phyloP scores from a whole-genome alignment of 805 yeast species.

The Dipodascus albidus region DNA sequence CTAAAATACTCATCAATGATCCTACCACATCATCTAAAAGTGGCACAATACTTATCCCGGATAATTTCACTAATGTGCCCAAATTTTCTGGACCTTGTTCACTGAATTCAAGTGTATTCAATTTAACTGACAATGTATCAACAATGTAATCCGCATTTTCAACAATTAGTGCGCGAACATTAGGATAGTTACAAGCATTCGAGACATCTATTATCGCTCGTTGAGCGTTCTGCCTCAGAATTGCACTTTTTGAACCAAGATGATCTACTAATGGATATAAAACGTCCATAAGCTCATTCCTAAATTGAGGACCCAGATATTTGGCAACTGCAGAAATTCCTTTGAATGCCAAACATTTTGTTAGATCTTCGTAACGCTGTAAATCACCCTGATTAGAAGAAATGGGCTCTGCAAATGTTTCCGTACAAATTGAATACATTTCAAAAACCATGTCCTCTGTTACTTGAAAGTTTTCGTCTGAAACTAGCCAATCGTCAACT shows the following conservation, averaged over 20 bases:
- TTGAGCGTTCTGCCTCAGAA: constrained; percentile 41
- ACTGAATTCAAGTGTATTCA: constrained; percentile 60
- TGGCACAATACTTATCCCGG: constrained; percentile 53
- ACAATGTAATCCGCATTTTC: constrained; percentile 72
- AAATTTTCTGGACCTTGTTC: constrained; percentile 66
- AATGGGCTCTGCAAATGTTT: neutral
- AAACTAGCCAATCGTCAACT: constrained; percentile 4
- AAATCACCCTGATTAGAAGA: constrained; percentile 4
- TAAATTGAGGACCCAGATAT: constrained; percentile 28
- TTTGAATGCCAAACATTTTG: constrained; percentile 13
- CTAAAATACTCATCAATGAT: constrained; percentile 66
- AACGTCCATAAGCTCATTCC: constrained; percentile 53
- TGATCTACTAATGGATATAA: constrained; percentile 65
- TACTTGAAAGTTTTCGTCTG: neutral
- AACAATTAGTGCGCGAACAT: constrained; percentile 42
- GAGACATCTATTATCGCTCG: constrained; percentile 42
- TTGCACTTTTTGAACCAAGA: constrained; percentile 44
- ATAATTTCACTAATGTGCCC: constrained; percentile 53
- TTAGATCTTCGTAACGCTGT: constrained; percentile 4
- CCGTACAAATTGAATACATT: neutral
- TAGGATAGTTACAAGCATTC: constrained; percentile 34
- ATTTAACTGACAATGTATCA: constrained; percentile 60
- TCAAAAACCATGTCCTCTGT: neutral
- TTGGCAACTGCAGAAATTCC: constrained; percentile 13
- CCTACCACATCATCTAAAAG: constrained; percentile 65